Percentiles rank a stretch among this genome's conserved stretches.
Evolutionary conservation across 2,329 filamentous ascomycete species (phyloP).

Genomic region (Ceratocystis harringtonii): DNA sequence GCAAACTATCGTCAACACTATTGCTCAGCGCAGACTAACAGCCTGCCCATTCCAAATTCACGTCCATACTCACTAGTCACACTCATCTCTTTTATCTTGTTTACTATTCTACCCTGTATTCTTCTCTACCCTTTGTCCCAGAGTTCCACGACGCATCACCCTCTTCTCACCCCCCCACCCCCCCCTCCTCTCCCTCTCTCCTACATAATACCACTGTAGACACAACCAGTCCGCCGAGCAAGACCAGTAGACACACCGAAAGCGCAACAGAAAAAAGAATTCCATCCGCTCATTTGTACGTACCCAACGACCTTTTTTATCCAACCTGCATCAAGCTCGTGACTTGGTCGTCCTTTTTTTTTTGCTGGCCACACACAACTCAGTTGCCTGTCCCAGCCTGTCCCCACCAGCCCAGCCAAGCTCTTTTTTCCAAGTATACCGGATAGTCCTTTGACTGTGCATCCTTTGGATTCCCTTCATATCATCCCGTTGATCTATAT

Average conservation of each 20-base stretch:
- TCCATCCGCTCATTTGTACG: neutral
- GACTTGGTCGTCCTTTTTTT: neutral
- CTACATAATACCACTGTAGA: neutral
- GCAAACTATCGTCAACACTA: neutral
- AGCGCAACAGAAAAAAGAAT: neutral
- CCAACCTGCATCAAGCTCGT: neutral
- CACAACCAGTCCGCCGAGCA: neutral
- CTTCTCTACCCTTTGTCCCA: neutral
- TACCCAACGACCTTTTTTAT: neutral
- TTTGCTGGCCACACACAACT: neutral
- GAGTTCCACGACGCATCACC: neutral
- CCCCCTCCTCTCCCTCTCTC: too few species aligned
- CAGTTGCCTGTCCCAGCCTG: neutral
- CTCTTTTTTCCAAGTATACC: neutral
- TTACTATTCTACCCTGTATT: neutral
- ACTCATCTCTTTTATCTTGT: neutral
- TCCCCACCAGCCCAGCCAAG: neutral
- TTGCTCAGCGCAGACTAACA: neutral
- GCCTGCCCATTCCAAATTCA: neutral
- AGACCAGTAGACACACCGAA: neutral
- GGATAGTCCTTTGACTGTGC: neutral
- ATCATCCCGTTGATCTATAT: neutral
- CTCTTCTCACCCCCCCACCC: neutral
- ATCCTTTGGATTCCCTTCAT: neutral
- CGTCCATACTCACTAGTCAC: too few species aligned